Percentiles rank a stretch among this genome's conserved stretches.
phyloP scores from a whole-genome alignment of 768 basidiomycete species.

The Auricularia sp. region DNA sequence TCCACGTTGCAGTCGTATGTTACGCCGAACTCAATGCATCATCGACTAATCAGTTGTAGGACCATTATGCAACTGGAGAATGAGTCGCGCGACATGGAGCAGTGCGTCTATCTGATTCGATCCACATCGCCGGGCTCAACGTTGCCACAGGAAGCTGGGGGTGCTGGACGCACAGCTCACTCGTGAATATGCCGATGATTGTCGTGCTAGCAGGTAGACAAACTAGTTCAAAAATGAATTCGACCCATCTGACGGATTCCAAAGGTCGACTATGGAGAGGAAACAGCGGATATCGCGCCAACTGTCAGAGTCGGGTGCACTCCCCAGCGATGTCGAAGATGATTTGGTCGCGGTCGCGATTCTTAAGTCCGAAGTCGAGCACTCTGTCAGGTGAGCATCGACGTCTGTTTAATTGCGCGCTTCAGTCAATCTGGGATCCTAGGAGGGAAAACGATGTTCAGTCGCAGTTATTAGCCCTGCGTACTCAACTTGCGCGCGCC shows the following conservation, averaged over 20 bases:
- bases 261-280: not conserved
- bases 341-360: not conserved
- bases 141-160: no score
- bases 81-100: no score
- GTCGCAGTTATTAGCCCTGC: not conserved
- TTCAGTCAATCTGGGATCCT: not conserved
- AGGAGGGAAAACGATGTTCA: not conserved
- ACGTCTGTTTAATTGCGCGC: not conserved
- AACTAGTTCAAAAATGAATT: no score
- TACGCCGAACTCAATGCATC: not conserved
- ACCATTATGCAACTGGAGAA: no score
- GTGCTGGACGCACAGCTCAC: no score
- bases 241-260: no score
- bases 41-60: no score
- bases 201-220: no score
- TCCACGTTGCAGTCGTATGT: not conserved
- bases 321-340: not conserved
- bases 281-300: not conserved
- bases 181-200: no score
- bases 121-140: no score
- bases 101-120: no score
- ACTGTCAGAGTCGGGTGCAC: not conserved
- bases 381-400: not conserved
- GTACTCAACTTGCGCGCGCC: not conserved
- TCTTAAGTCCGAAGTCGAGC: not conserved